These are phyloP conservation scores for Fraxinus albicans DNA, from an alignment of 305 asterid species.

Conservation along the genomic window DNA sequence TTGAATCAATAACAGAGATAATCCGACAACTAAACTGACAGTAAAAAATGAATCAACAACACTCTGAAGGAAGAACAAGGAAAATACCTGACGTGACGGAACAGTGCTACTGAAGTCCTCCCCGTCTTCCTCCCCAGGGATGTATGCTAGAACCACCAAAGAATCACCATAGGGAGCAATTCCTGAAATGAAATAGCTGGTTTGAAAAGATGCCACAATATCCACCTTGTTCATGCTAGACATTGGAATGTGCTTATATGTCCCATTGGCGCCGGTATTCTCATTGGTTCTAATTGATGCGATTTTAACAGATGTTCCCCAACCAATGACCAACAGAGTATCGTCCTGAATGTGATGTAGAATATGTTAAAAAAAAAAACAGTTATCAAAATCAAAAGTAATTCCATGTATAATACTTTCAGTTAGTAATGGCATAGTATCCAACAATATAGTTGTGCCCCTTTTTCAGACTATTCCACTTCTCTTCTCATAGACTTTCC, in stretches of 20 bases:
- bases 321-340: slow-evolving; percentile 83
- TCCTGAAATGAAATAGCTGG: slow-evolving; percentile 93
- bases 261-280: slow-evolving; percentile 63
- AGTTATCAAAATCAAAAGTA: slow-evolving; percentile 7
- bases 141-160: slow-evolving; percentile 89
- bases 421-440: neutral
- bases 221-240: slow-evolving; percentile 89
- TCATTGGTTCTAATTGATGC: slow-evolving; percentile 71
- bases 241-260: slow-evolving; percentile 56
- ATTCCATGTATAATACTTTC: slow-evolving; percentile 16
- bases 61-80: slow-evolving; percentile 16
- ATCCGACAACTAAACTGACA: neutral
- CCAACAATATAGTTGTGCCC: slow-evolving; percentile 9
- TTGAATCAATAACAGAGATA: neutral
- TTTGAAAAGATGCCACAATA: slow-evolving; percentile 92
- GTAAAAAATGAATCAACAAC: slow-evolving; percentile 2
- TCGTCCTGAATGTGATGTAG: slow-evolving; percentile 68
- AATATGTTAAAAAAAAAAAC: slow-evolving; percentile 21
- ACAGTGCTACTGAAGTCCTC: slow-evolving; percentile 70
- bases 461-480: slow-evolving; percentile 19
- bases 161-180: slow-evolving; percentile 96
- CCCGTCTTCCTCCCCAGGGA: slow-evolving; percentile 83
- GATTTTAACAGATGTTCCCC: slow-evolving; percentile 90
- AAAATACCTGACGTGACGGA: slow-evolving; percentile 87
- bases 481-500: neutral